Percentiles rank a stretch among this genome's conserved stretches.
These are phyloP conservation scores for Sporothrix protearum DNA, from an alignment of 2,329 filamentous ascomycete genomes.

Conservation along the genomic window DNA sequence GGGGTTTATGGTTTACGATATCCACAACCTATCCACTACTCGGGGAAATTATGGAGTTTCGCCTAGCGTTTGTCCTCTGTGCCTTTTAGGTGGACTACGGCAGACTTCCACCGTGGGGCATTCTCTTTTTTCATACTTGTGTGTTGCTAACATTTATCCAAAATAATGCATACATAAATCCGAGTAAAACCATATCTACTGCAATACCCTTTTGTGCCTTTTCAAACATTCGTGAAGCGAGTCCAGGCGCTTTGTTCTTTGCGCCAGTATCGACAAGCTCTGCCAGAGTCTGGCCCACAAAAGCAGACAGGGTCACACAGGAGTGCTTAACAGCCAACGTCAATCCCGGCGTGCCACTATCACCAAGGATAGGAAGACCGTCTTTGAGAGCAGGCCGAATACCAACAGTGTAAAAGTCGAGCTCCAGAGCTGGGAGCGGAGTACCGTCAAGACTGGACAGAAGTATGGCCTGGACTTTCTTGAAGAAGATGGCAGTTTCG, in stretches of 20 bases:
- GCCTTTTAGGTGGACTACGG: background rate
- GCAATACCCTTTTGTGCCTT: too few species aligned
- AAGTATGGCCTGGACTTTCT: constrained; percentile 28
- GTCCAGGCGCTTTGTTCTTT: constrained; percentile 16
- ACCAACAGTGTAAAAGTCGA: constrained; percentile 35
- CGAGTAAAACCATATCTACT: too few species aligned
- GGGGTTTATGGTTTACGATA: too few species aligned
- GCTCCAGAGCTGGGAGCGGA: constrained; percentile 27
- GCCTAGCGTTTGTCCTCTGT: background rate
- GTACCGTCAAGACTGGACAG: constrained; percentile 2
- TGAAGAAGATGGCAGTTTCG: constrained; percentile 31
- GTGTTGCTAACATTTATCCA: too few species aligned
- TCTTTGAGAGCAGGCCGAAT: constrained; percentile 32
- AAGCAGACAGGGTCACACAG: constrained; percentile 32
- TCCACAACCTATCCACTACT: too few species aligned
- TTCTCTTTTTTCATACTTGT: too few species aligned
- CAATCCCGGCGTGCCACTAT: constrained; percentile 32
- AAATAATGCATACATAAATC: too few species aligned
- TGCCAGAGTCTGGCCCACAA: constrained; percentile 30
- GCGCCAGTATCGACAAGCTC: constrained; percentile 20
- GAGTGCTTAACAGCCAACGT: constrained; percentile 36
- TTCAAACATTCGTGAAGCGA: background rate
- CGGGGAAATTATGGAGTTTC: background rate
- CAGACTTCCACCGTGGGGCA: too few species aligned
- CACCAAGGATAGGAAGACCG: constrained; percentile 33